Evolutionary conservation across 2,329 filamentous ascomycete genomes (phyloP).

Genomic region (Lojkania enalia): DNA sequence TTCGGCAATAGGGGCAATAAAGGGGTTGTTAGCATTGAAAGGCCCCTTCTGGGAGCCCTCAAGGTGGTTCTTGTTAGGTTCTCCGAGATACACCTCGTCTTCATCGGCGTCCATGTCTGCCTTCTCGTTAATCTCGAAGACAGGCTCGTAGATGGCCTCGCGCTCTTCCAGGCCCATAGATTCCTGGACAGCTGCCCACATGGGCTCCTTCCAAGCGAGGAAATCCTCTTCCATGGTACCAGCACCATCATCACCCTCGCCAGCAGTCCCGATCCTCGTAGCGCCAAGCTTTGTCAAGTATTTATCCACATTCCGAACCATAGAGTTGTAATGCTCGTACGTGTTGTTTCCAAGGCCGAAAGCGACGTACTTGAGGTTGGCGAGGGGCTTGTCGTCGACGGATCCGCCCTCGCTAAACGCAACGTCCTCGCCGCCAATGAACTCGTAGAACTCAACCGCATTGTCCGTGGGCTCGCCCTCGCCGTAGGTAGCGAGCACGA

Average conservation of each 20-base stretch:
- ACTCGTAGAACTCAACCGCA: conserved; percentile 98
- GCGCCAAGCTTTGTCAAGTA: conserved; percentile 81
- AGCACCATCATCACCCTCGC: conserved; percentile 95
- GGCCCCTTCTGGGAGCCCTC: conserved; percentile 82
- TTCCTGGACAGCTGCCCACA: conserved; percentile 86
- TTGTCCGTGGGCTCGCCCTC: conserved; percentile 99
- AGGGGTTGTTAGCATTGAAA: conserved; percentile 95
- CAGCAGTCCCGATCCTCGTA: conserved; percentile 79
- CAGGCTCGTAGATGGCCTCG: conserved; percentile 92
- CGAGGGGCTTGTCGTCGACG: conserved; percentile 70
- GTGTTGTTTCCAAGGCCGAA: conserved; percentile 99
- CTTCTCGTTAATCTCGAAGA: conserved; percentile 80
- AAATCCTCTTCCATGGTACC: conserved; percentile 99
- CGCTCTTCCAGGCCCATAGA: conserved; percentile 91
- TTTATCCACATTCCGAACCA: conserved; percentile 90
- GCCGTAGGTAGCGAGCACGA: conserved; percentile 94
- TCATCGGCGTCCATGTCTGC: conserved; percentile 74
- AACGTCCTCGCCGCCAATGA: conserved; percentile 79
- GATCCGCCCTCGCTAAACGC: conserved; percentile 72
- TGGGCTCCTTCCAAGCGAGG: conserved; percentile 97
- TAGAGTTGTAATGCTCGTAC: conserved; percentile 98
- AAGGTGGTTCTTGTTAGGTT: conserved; percentile 95
- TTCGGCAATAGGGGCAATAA: conserved; percentile 88
- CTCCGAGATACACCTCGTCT: conserved; percentile 86
- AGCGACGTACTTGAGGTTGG: conserved; percentile 86